phyloP scores from a whole-genome alignment of 2,329 filamentous ascomycete species.

The Bipolaris victoriae region DNA sequence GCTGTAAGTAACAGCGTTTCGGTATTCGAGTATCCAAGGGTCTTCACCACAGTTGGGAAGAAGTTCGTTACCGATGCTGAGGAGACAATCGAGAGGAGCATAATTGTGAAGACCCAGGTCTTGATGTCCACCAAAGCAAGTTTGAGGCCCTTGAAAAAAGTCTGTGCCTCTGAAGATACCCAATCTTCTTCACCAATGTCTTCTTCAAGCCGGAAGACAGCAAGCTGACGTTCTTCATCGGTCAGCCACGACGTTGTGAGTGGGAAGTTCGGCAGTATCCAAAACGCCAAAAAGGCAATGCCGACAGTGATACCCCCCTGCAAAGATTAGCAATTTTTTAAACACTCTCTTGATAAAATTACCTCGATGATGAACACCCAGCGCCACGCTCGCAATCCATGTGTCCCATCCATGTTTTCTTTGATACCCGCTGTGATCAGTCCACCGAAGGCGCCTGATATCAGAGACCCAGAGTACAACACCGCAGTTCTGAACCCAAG shows the following conservation, averaged over 20 bases:
- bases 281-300: constrained; percentile 63
- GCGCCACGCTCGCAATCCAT: constrained; percentile 66
- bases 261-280: constrained; percentile 72
- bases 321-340: background rate
- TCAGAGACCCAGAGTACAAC: constrained; percentile 70
- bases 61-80: constrained; percentile 54
- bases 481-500: constrained; percentile 69
- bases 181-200: constrained; percentile 52
- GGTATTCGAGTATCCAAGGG: constrained; percentile 63
- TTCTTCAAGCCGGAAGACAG: constrained; percentile 46
- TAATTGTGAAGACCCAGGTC: constrained; percentile 49
- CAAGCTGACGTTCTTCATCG: constrained; percentile 49
- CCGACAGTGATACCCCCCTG: constrained; percentile 68
- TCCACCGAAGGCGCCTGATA: constrained; percentile 75
- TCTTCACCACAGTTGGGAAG: constrained; percentile 68
- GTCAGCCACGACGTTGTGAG: constrained; percentile 52
- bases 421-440: constrained; percentile 67
- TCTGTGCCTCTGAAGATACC: constrained; percentile 43
- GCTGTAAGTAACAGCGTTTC: constrained; percentile 56
- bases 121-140: constrained; percentile 50
- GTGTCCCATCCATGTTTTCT: constrained; percentile 64
- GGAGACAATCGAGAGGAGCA: constrained; percentile 51
- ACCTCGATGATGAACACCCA: constrained; percentile 71
- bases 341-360: background rate
- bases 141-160: constrained; percentile 50